Evolutionary conservation across 2,329 filamentous ascomycete genomes (phyloP).

Genomic region (Graphilbum fragrans): DNA sequence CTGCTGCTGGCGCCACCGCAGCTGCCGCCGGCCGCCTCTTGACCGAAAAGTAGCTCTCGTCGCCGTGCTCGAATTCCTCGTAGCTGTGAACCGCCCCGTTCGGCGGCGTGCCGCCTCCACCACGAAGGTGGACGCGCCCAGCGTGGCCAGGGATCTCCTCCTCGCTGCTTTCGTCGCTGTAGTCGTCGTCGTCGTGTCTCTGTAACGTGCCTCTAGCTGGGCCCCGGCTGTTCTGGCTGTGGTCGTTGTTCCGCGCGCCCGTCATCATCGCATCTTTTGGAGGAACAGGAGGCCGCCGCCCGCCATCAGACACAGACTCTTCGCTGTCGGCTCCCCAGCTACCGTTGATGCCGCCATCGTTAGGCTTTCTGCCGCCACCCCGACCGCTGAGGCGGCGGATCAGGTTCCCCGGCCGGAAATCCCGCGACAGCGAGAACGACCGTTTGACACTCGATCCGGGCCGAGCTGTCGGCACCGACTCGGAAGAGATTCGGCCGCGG

Average conservation of each 20-base stretch:
- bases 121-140: constrained; percentile 6
- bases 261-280: background rate
- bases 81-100: constrained; percentile 23
- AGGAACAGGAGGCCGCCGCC: background rate
- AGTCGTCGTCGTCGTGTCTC: constrained; percentile 17
- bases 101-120: constrained; percentile 9
- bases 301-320: constrained; percentile 14
- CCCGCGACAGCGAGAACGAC: constrained; percentile 42
- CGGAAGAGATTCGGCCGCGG: constrained; percentile 20
- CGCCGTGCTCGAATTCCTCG: constrained; percentile 40
- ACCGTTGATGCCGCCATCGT: constrained; percentile 44
- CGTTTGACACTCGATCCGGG: constrained; percentile 14
- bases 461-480: constrained; percentile 17
- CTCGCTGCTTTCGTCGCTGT: constrained; percentile 11
- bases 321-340: constrained; percentile 33
- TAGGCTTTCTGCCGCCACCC: constrained; percentile 24
- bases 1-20: background rate
- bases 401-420: constrained; percentile 23
- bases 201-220: too few species aligned
- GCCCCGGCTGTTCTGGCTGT: background rate
- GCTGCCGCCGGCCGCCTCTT: constrained; percentile 16
- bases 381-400: constrained; percentile 25
- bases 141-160: constrained; percentile 9
- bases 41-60: constrained; percentile 45
- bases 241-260: background rate